A percentile compares a stretch with the other conserved stretches of the same genome.
Conservation (phyloP, 768 basidiomycete species). For the Ramaria sp. region DNA sequence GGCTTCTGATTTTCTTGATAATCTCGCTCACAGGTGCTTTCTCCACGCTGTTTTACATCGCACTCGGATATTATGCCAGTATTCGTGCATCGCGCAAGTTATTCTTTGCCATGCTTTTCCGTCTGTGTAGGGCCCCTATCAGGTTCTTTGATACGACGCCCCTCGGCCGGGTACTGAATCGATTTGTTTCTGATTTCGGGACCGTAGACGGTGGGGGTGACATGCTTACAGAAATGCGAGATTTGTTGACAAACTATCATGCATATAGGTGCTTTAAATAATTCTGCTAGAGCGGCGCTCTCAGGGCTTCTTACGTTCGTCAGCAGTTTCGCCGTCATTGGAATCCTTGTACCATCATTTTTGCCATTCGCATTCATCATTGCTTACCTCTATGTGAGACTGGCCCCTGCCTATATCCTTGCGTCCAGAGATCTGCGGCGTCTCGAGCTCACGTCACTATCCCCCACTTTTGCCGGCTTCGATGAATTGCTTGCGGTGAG, state of each 20-base stretch:
- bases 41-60: conserved; percentile 42
- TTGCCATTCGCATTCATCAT: conserved; percentile 57
- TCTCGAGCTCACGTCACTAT: conserved; percentile 54
- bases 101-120: conserved; percentile 41
- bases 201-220: conserved; percentile 44
- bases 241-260: neutral
- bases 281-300: conserved; percentile 43
- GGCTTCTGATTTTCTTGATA: conserved; percentile 53
- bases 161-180: conserved; percentile 67
- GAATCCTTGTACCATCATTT: conserved; percentile 52
- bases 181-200: conserved; percentile 70
- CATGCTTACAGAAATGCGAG: no score
- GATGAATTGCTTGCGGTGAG: conserved; percentile 46
- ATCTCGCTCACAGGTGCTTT: conserved; percentile 52
- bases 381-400: conserved; percentile 55
- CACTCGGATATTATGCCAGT: conserved; percentile 58
- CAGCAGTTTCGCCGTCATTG: conserved; percentile 53
- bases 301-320: conserved; percentile 50
- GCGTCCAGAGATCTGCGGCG: conserved; percentile 59
- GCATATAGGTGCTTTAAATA: conserved; percentile 32
- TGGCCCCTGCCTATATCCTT: conserved; percentile 50
- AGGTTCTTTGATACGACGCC: conserved; percentile 70
- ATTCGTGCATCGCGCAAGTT: conserved; percentile 54
- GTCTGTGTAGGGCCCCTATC: conserved; percentile 51
- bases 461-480: conserved; percentile 64